A percentile compares a stretch with the other conserved stretches of the same genome.
Evolutionary conservation across 1,284 basidiomycete genomes (phyloP).

Genomic region (Ganoderma lingzhi): DNA sequence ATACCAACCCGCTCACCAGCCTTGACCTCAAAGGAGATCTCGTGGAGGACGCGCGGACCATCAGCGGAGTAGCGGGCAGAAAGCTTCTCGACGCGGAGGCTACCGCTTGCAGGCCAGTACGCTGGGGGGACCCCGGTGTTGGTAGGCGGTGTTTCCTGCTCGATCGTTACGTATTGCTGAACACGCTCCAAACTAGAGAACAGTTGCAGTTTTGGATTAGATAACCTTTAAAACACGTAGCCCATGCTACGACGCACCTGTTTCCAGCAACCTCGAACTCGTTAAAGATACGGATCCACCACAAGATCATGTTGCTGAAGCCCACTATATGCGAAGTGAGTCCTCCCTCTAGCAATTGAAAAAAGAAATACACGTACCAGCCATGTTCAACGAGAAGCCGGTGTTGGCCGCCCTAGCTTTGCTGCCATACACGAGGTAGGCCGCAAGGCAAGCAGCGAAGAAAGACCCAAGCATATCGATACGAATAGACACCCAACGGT

Average conservation of each 20-base stretch:
- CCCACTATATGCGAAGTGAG: constrained; percentile 45
- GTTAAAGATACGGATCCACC: constrained; percentile 63
- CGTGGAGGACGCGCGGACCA: constrained; percentile 55
- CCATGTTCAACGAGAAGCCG: constrained; percentile 61
- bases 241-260: constrained; percentile 23
- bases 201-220: no score
- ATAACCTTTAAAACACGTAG: not conserved
- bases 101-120: constrained; percentile 80
- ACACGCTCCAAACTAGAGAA: constrained; percentile 47
- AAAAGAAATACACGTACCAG: constrained; percentile 40
- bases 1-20: constrained; percentile 63
- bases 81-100: constrained; percentile 66
- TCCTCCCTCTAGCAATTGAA: no score
- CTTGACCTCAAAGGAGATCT: constrained; percentile 56
- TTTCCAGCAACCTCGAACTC: constrained; percentile 67
- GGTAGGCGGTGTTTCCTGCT: constrained; percentile 69
- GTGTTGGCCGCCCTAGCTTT: constrained; percentile 52
- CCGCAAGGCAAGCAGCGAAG: constrained; percentile 61
- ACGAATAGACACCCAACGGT: constrained; percentile 43
- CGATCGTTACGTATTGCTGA: constrained; percentile 76
- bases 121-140: constrained; percentile 69
- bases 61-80: constrained; percentile 62
- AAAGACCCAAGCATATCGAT: constrained; percentile 59
- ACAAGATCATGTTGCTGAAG: constrained; percentile 65
- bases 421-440: constrained; percentile 58